Conservation (phyloP, 2,329 filamentous ascomycete genomes). For the Bipolaris victoriae region DNA sequence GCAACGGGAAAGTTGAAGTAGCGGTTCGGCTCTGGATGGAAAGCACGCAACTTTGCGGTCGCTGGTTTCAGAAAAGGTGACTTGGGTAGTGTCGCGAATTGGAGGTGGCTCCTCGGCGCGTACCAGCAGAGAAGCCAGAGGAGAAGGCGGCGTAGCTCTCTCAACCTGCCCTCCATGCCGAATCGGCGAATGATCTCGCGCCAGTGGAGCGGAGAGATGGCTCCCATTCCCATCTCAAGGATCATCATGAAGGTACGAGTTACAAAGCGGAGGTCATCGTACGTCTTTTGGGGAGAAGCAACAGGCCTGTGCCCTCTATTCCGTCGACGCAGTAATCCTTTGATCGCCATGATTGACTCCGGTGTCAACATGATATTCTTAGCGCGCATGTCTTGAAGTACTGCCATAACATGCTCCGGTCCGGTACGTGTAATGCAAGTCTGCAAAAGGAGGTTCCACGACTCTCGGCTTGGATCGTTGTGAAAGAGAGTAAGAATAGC, state of each 20-base stretch:
- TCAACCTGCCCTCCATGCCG: slow-evolving; percentile 62
- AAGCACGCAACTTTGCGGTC: slow-evolving; percentile 23
- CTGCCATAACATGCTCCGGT: slow-evolving; percentile 34
- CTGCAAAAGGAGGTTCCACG: slow-evolving; percentile 58
- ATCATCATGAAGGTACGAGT: slow-evolving; percentile 57
- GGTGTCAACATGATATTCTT: slow-evolving; percentile 51
- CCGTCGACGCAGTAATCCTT: slow-evolving; percentile 49
- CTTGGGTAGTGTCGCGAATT: slow-evolving; percentile 30
- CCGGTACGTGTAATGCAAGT: slow-evolving; percentile 43
- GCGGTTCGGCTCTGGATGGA: slow-evolving; percentile 18
- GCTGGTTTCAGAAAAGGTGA: slow-evolving; percentile 32
- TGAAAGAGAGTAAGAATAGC: slow-evolving; percentile 58
- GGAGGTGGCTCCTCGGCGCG: slow-evolving; percentile 28
- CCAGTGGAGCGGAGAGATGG: slow-evolving; percentile 58
- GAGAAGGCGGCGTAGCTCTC: slow-evolving; percentile 59
- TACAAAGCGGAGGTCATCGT: slow-evolving; percentile 54
- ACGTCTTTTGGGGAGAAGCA: slow-evolving; percentile 10
- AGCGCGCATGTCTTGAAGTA: slow-evolving; percentile 59
- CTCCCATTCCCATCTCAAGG: slow-evolving; percentile 51
- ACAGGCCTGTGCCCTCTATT: slow-evolving; percentile 45
- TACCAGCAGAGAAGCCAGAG: slow-evolving; percentile 58
- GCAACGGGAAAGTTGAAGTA: slow-evolving; percentile 27
- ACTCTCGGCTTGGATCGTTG: slow-evolving; percentile 44
- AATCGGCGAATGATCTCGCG: slow-evolving; percentile 64
- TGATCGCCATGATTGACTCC: slow-evolving; percentile 53